phyloP scores from a whole-genome alignment of 140 eudicot genomes.

The Anethum foeniculum region DNA sequence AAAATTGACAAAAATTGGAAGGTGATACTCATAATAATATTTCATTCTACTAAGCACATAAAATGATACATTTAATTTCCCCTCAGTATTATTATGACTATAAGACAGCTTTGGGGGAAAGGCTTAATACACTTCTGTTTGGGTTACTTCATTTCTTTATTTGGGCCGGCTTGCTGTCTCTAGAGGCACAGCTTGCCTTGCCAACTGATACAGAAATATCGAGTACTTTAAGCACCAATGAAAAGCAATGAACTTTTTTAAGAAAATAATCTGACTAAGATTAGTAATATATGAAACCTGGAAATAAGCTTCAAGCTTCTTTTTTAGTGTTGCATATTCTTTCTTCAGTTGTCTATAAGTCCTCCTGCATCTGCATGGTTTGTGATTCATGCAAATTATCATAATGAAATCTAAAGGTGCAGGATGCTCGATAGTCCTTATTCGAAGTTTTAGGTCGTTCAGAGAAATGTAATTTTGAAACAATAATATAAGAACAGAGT shows the following conservation, averaged over 20 bases:
- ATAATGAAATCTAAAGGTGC: background rate
- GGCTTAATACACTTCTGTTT: background rate
- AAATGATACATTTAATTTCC: background rate
- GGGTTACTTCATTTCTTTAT: slow-evolving; percentile 17
- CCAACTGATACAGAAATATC: slow-evolving; percentile 33
- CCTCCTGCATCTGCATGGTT: slow-evolving; percentile 66
- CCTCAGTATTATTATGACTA: background rate
- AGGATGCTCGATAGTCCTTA: too few relatives aligned
- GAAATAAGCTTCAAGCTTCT: slow-evolving; percentile 78
- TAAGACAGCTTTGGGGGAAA: background rate
- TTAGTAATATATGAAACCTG: slow-evolving; percentile 39
- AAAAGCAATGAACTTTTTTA: background rate
- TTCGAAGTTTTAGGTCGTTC: background rate
- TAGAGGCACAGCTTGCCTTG: slow-evolving; percentile 73
- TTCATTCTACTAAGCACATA: background rate
- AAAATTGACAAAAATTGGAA: background rate
- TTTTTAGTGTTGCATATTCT: slow-evolving; percentile 69
- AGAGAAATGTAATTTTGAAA: background rate
- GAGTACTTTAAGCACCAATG: background rate
- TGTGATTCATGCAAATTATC: background rate
- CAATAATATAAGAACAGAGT: background rate
- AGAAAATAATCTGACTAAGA: background rate
- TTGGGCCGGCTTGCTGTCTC: slow-evolving; percentile 57
- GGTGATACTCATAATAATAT: background rate
- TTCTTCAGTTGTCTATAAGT: slow-evolving; percentile 71